Conservation (phyloP, 352 stramenopile species). For the Phytophthora pistaciae region DNA sequence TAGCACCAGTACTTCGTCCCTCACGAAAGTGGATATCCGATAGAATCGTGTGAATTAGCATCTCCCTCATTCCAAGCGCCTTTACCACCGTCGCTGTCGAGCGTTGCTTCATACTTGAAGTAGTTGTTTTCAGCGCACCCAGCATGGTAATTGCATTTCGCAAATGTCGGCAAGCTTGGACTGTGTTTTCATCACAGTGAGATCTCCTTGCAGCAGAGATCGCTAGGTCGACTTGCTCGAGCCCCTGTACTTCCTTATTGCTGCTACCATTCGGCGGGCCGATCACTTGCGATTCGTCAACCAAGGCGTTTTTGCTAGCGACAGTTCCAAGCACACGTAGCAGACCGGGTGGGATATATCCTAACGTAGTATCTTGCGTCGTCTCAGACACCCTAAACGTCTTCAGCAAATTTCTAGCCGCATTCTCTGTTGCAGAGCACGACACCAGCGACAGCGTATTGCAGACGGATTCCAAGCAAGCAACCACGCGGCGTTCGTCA, state of each 20-base stretch:
- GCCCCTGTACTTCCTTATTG: neutral
- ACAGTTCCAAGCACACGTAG: slow-evolving; percentile 34
- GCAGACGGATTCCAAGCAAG: slow-evolving; percentile 64
- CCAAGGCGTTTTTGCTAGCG: slow-evolving; percentile 2
- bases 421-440: slow-evolving; percentile 49
- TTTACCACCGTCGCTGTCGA: slow-evolving; percentile 31
- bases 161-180: slow-evolving; percentile 40
- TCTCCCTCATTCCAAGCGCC: slow-evolving; percentile 59
- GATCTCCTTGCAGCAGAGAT: slow-evolving; percentile 34
- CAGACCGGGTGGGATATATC: slow-evolving; percentile 29
- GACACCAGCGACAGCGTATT: slow-evolving; percentile 66
- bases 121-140: slow-evolving; percentile 16
- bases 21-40: slow-evolving; percentile 67
- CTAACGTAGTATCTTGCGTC: neutral
- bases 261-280: neutral
- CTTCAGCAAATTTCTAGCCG: slow-evolving; percentile 47
- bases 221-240: slow-evolving; percentile 50
- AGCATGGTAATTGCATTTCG: slow-evolving; percentile 25
- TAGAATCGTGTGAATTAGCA: slow-evolving; percentile 55
- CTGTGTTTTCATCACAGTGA: slow-evolving; percentile 9
- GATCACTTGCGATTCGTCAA: neutral
- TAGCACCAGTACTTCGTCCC: slow-evolving; percentile 50
- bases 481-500: slow-evolving; percentile 32
- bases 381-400: slow-evolving; percentile 22
- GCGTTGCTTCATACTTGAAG: slow-evolving; percentile 14